These are phyloP conservation scores for Scheffersomyces segobiensis DNA, from an alignment of 1,139 yeast genomes.

Conservation along the genomic window DNA sequence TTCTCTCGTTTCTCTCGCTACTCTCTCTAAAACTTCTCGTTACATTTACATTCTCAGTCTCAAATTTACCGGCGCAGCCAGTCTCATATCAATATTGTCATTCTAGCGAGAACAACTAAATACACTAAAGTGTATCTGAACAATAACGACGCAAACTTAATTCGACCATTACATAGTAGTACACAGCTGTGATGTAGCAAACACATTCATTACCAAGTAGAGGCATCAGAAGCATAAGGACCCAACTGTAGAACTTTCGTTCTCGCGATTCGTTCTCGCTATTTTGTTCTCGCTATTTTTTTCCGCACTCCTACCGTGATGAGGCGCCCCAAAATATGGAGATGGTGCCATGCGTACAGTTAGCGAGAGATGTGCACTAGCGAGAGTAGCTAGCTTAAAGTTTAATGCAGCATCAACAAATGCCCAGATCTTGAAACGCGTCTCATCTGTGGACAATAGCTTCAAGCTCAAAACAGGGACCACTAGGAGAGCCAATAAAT, in stretches of 20 bases:
- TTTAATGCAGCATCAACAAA: neutral
- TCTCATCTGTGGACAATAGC: neutral
- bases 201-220: neutral
- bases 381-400: neutral
- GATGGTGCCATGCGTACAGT: neutral
- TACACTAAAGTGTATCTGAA: neutral
- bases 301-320: neutral
- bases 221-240: neutral
- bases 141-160: neutral
- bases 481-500: neutral
- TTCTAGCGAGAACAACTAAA: neutral
- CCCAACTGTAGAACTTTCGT: neutral
- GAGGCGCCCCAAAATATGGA: neutral
- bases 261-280: too few species aligned
- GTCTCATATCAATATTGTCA: neutral
- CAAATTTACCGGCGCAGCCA: too few species aligned
- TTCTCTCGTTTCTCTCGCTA: too few species aligned
- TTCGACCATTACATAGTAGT: too few species aligned
- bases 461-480: neutral
- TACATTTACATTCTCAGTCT: too few species aligned
- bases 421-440: neutral
- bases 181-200: neutral
- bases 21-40: too few species aligned
- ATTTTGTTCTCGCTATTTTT: too few species aligned
- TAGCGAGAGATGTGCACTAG: neutral